Conservation (phyloP, 164 flowering plant genomes). For the Hamamelis virginiana region DNA sequence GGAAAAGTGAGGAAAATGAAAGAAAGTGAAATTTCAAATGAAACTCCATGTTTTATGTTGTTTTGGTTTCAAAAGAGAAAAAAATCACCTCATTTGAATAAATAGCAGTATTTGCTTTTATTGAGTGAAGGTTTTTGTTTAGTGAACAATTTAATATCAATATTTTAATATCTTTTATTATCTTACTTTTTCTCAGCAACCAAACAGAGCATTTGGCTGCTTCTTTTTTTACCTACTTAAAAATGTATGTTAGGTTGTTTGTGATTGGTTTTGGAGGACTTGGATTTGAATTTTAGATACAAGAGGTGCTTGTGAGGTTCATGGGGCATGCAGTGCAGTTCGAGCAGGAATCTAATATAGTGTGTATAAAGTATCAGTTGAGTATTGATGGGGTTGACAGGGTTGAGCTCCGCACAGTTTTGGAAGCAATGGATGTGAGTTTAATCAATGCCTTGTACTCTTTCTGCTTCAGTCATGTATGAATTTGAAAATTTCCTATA, state of each 20-base stretch:
- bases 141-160: too few species aligned
- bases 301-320: slow-evolving; percentile 54
- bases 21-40: too few species aligned
- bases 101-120: too few species aligned
- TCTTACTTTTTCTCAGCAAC: too few species aligned
- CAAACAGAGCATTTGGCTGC: not conserved
- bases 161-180: too few species aligned
- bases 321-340: slow-evolving; percentile 62
- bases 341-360: slow-evolving; percentile 36
- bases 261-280: slow-evolving; percentile 32
- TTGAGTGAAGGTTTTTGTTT: too few species aligned
- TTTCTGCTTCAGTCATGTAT: not conserved
- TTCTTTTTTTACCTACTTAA: not conserved
- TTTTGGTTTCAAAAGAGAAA: too few species aligned
- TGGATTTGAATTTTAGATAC: slow-evolving; percentile 62
- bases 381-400: slow-evolving; percentile 29
- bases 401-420: slow-evolving; percentile 53
- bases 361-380: slow-evolving; percentile 40
- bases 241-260: slow-evolving; percentile 2
- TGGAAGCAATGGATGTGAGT: slow-evolving; percentile 87
- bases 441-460: not conserved
- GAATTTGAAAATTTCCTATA: not conserved
- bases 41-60: too few species aligned
- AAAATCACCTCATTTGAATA: too few species aligned
- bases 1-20: too few species aligned